Conservation (phyloP, 768 basidiomycete genomes). For the Tricholoma sp. region DNA sequence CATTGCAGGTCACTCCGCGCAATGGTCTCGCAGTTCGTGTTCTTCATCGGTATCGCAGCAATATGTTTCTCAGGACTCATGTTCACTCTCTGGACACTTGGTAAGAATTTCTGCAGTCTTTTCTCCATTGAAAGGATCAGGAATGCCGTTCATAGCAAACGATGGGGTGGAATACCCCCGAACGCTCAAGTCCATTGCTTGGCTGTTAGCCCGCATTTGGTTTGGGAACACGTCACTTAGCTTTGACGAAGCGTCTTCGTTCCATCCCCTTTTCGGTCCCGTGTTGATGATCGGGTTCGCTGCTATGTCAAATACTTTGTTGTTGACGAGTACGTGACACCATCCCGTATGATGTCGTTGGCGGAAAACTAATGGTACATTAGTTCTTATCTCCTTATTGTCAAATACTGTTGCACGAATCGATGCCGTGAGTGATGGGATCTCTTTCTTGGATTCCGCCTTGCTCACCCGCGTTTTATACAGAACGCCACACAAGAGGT, state of each 20-base stretch:
- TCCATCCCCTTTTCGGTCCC: slow-evolving; percentile 70
- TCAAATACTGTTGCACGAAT: slow-evolving; percentile 88
- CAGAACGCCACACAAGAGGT: slow-evolving; percentile 47
- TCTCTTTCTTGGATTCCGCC: background rate
- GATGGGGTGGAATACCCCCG: slow-evolving; percentile 17
- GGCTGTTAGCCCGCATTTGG: slow-evolving; percentile 87
- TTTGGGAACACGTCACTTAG: slow-evolving; percentile 71
- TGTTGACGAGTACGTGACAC: slow-evolving; percentile 64
- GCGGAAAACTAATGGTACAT: background rate
- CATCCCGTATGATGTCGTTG: background rate
- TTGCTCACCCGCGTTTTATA: background rate
- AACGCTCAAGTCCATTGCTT: slow-evolving; percentile 55
- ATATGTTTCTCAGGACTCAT: slow-evolving; percentile 78
- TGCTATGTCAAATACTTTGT: slow-evolving; percentile 70
- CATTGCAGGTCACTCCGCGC: too few relatives aligned
- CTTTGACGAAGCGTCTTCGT: slow-evolving; percentile 51
- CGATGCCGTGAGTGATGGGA: slow-evolving; percentile 42
- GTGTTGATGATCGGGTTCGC: slow-evolving; percentile 78
- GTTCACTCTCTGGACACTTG: slow-evolving; percentile 46
- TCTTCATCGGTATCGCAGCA: slow-evolving; percentile 62
- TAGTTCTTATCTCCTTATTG: slow-evolving; percentile 81
- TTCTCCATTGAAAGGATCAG: too few relatives aligned
- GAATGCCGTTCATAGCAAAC: slow-evolving; percentile 17
- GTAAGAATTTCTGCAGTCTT: slow-evolving; percentile 11
- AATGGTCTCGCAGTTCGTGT: too few relatives aligned